phyloP scores from a whole-genome alignment of 208 protist species.

The Willaertia magna region DNA sequence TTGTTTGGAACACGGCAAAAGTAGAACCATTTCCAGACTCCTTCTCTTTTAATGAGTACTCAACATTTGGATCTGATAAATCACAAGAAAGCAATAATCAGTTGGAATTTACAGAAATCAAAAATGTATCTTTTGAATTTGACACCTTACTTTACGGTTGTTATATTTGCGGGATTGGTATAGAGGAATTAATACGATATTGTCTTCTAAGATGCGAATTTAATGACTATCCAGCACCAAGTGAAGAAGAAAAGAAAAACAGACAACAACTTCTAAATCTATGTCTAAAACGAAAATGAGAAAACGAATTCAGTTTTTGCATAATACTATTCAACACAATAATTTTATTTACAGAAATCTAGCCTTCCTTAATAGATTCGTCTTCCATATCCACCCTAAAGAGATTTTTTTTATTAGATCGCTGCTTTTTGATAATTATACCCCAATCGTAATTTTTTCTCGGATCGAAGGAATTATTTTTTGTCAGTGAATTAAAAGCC shows the following conservation, averaged over 20 bases:
- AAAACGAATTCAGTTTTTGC: too few species aligned
- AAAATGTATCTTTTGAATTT: background rate
- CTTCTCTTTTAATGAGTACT: background rate
- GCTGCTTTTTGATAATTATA: too few species aligned
- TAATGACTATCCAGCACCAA: background rate
- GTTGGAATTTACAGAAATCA: background rate
- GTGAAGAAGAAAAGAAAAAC: background rate
- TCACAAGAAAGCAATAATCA: background rate
- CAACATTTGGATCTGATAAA: background rate
- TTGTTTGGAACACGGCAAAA: background rate
- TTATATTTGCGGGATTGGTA: background rate
- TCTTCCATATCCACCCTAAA: too few species aligned
- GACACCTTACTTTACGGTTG: background rate
- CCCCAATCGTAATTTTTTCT: too few species aligned
- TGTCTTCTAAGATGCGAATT: background rate
- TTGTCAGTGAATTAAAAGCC: too few species aligned
- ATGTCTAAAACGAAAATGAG: too few species aligned
- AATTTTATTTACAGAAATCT: too few species aligned
- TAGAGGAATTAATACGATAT: background rate
- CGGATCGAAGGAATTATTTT: too few species aligned
- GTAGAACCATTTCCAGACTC: background rate
- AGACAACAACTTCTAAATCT: too few species aligned
- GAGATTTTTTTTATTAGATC: too few species aligned
- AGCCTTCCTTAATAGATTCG: too few species aligned
- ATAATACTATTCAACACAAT: too few species aligned